Base-by-base conservation (phyloP, 2,329 filamentous ascomycete species). In the Nigrograna mackinnonii region DNA sequence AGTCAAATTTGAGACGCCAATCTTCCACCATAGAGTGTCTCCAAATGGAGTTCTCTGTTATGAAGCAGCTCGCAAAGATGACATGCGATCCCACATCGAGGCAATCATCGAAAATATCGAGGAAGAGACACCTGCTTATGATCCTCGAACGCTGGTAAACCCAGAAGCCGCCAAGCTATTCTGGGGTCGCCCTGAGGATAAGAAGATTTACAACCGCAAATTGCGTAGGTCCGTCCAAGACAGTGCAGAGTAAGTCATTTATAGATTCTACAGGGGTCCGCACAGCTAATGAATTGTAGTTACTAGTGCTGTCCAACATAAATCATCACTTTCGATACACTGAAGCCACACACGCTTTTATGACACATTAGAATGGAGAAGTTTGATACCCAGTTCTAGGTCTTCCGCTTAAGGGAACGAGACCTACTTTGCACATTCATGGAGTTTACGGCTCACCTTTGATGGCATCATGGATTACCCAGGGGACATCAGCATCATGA, bases 1-100 rank as follows among this genome's bases (percentile, higher is more conserved):
- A 22, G 86, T 91, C 41, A 84, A 79, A 48, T 85, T 96, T 50
- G 82, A 91, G 58, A 92, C 89, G 0, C 79, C 82, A 4, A 79
- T 97, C 14, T 96, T 92, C 67, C 94, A 97, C 60, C 88, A 96
- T 54, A 84, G 89, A 12, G 87, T 99, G 35, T 87, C 91, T 4
- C 75, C 80, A 12, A 85, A 89, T 46, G 91, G 91, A 2, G 85
- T 88, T 0, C 79, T 91, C 1, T 96, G 91, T 69, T 97, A 97
- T 43, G 59, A 67, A 22, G 54, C 66, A n/a, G 68, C 84, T 83
- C 40, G 83, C 84, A 63, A 64, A 4, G 91, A 96, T 47, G 91
- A 96, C 56, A 82, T 92, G 56, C 83, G 81, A 46, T 83, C 85
- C 3, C 92, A 97, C 54, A 85, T 99, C 32, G 86, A 95, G 41